phyloP scores from a whole-genome alignment of 179 eudicot species.

The Carnegiea gigantea region DNA sequence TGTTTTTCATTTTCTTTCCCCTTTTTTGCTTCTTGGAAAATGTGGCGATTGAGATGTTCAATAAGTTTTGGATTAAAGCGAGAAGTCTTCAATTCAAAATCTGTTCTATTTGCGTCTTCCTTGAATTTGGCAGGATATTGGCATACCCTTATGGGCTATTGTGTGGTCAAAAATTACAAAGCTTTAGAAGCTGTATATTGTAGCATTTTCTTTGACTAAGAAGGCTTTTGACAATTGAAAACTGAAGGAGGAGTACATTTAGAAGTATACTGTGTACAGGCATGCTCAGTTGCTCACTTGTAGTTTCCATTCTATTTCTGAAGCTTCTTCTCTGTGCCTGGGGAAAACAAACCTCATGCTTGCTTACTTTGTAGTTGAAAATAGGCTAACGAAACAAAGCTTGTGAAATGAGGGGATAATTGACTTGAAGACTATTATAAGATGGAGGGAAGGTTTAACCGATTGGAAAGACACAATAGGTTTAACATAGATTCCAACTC shows the following conservation, averaged over 20 bases:
- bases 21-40: no score
- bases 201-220: background rate
- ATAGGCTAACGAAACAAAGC: background rate
- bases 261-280: background rate
- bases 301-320: background rate
- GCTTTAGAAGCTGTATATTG: background rate
- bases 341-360: background rate
- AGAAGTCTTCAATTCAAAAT: no score
- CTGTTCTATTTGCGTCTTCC: no score
- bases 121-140: no score
- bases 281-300: background rate
- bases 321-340: background rate
- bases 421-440: background rate
- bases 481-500: background rate
- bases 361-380: background rate
- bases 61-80: no score
- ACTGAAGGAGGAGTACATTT: background rate
- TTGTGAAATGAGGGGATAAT: background rate
- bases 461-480: background rate
- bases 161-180: background rate
- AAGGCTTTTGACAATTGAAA: no score
- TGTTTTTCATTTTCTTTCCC: no score
- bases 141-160: no score
- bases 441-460: background rate
- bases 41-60: no score